phyloP scores from a whole-genome alignment of 306 rosid genomes.

The Dalbergia oliveri region DNA sequence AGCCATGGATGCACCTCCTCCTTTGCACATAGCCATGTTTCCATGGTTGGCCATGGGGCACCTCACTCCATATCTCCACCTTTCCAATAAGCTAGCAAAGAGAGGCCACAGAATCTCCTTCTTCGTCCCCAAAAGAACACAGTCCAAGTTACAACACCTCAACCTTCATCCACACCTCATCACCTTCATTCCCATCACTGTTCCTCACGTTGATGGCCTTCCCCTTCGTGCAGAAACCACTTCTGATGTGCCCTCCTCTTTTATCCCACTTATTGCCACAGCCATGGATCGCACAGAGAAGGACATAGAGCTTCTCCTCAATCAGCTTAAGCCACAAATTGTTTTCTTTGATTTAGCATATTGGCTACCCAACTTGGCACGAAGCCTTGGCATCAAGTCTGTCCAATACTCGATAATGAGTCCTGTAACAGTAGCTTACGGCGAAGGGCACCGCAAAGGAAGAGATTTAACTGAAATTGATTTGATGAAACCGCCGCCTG shows the following conservation, averaged over 20 bases:
- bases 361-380: conserved; percentile 50
- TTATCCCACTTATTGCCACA: conserved; percentile 20
- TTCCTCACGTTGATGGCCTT: conserved; percentile 51
- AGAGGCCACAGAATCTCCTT: conserved; percentile 48
- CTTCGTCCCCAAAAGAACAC: conserved; percentile 35
- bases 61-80: conserved; percentile 39
- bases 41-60: conserved; percentile 59
- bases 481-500: conserved; percentile 39
- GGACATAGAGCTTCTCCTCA: conserved; percentile 35
- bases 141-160: conserved; percentile 17
- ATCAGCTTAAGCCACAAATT: conserved; percentile 34
- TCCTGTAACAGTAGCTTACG: conserved; percentile 3
- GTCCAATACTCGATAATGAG: background rate
- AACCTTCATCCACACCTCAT: conserved; percentile 46
- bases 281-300: conserved; percentile 49
- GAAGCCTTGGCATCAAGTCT: conserved; percentile 40
- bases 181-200: conserved; percentile 34
- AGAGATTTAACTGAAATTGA: conserved; percentile 3
- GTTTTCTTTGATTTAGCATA: conserved; percentile 45
- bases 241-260: conserved; percentile 42
- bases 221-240: conserved; percentile 47
- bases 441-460: background rate
- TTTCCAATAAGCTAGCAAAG: conserved; percentile 50
- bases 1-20: background rate
- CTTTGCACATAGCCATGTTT: conserved; percentile 11